These are phyloP conservation scores for Microsporum canis DNA, from an alignment of 2,329 filamentous ascomycete genomes.

Conservation along the genomic window DNA sequence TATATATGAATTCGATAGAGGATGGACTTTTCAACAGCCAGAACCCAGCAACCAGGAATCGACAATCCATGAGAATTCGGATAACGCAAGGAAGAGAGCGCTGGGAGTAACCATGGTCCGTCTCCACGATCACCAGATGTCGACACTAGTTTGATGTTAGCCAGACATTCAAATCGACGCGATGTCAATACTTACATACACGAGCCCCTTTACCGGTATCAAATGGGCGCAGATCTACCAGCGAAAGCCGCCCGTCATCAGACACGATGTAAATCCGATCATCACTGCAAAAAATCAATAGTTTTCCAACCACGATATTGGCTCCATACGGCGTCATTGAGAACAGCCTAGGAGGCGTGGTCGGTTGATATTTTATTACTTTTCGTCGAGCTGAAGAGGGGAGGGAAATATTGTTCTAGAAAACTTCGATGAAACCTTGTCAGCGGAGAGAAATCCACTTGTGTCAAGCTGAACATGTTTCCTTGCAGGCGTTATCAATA, in stretches of 20 bases:
- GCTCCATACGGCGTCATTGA: not conserved
- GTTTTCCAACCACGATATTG: not conserved
- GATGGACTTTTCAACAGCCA: not conserved
- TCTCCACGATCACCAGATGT: not conserved
- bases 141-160: not conserved
- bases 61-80: not conserved
- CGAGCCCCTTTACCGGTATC: not conserved
- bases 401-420: not conserved
- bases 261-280: not conserved
- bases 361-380: not conserved
- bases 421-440: not conserved
- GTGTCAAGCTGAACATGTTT: not conserved
- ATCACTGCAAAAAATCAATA: conserved; percentile 1
- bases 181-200: not conserved
- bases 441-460: not conserved
- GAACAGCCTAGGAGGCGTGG: not conserved
- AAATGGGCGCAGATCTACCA: not conserved
- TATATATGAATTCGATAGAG: not conserved
- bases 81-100: not conserved
- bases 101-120: not conserved
- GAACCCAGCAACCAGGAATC: not conserved
- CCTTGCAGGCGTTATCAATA: not conserved
- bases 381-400: not conserved
- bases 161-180: not conserved
- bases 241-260: not conserved